Percentiles rank a stretch among this genome's conserved stretches.
Conservation (phyloP, 805 yeast genomes). For the Henningerozyma blattae region DNA sequence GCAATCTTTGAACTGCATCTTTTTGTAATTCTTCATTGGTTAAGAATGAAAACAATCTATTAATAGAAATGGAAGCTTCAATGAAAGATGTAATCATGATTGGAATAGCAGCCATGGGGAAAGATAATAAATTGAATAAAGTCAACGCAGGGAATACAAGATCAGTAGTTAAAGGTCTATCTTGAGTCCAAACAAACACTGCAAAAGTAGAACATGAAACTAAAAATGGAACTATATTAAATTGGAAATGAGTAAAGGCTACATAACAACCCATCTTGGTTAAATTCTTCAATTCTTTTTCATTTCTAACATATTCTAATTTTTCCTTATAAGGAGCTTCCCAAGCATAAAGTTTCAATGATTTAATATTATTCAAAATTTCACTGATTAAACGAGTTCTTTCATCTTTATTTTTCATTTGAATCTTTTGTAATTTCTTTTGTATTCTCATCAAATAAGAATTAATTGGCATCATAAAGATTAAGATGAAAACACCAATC, state of each 20-base stretch:
- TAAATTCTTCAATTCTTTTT: slow-evolving; percentile 69
- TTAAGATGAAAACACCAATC: slow-evolving; percentile 80
- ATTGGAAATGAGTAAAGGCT: slow-evolving; percentile 63
- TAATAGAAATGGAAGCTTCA: slow-evolving; percentile 78
- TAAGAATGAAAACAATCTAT: slow-evolving; percentile 64
- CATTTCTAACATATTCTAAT: slow-evolving; percentile 73
- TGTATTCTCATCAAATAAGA: slow-evolving; percentile 55
- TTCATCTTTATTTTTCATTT: slow-evolving; percentile 85
- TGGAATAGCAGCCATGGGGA: slow-evolving; percentile 90
- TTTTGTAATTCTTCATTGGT: slow-evolving; percentile 68
- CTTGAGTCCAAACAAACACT: slow-evolving; percentile 48
- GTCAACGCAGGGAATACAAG: slow-evolving; percentile 86
- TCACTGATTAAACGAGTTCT: slow-evolving; percentile 85
- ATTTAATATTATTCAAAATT: slow-evolving; percentile 81
- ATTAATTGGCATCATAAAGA: slow-evolving; percentile 70
- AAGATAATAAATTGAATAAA: slow-evolving; percentile 73
- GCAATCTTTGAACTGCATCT: slow-evolving; percentile 45
- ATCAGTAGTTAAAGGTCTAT: slow-evolving; percentile 70
- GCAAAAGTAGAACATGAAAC: slow-evolving; percentile 89
- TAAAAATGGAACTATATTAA: slow-evolving; percentile 78
- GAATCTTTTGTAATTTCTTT: slow-evolving; percentile 64
- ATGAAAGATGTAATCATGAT: slow-evolving; percentile 75
- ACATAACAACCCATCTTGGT: slow-evolving; percentile 59
- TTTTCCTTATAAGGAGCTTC: slow-evolving; percentile 72
- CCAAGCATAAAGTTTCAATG: slow-evolving; percentile 93